These are phyloP conservation scores for Penstemon barbatus DNA, from an alignment of 257 asterid species.

Conservation along the genomic window DNA sequence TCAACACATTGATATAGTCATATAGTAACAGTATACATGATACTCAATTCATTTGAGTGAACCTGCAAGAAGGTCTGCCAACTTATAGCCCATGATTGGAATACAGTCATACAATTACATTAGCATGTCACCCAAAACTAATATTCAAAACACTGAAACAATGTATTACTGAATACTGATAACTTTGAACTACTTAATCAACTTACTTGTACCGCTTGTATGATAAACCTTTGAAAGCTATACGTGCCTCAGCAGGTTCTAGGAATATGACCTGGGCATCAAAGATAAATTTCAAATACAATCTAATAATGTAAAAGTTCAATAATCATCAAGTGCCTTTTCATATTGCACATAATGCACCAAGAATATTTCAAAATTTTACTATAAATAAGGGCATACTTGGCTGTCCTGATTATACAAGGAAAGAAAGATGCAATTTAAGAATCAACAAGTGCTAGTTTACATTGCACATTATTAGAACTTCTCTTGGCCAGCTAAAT, in stretches of 20 bases:
- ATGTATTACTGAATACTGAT: background rate
- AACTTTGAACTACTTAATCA: slow-evolving; percentile 14
- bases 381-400: slow-evolving; percentile 1
- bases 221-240: slow-evolving; percentile 73
- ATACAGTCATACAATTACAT: slow-evolving; percentile 5
- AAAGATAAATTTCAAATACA: slow-evolving; percentile 9
- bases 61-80: background rate
- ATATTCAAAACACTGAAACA: slow-evolving; percentile 4
- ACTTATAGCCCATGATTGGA: slow-evolving; percentile 6
- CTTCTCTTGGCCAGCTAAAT: background rate
- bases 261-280: slow-evolving; percentile 67
- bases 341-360: slow-evolving; percentile 4
- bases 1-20: background rate
- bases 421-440: background rate
- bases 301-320: slow-evolving; percentile 12
- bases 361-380: background rate
- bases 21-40: background rate
- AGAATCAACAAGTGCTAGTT: background rate
- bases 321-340: slow-evolving; percentile 10
- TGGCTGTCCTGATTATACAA: background rate
- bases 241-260: slow-evolving; percentile 86
- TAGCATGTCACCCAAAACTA: slow-evolving; percentile 4
- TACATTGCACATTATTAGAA: background rate
- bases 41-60: background rate
- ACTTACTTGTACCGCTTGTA: slow-evolving; percentile 97